phyloP scores from a whole-genome alignment of 495 filamentous ascomycete genomes.

The Xylaria telfairii region DNA sequence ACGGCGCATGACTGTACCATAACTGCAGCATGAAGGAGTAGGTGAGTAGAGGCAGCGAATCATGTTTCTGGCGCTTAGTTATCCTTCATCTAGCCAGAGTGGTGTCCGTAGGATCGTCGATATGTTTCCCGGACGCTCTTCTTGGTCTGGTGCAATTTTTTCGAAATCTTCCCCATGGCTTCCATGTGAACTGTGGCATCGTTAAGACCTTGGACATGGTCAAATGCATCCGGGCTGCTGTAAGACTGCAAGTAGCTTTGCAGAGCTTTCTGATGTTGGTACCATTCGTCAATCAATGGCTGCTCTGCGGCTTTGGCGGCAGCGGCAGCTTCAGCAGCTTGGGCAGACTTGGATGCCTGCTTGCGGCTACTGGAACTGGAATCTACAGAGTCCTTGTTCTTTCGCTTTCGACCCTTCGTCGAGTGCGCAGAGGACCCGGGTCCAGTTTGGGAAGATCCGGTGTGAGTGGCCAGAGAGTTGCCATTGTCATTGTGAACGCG shows the following conservation, averaged over 20 bases:
- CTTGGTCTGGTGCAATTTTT: slow-evolving; percentile 37
- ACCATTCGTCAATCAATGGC: slow-evolving; percentile 52
- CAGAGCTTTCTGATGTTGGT: slow-evolving; percentile 54
- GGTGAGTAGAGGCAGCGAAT: not conserved
- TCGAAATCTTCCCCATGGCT: slow-evolving; percentile 51
- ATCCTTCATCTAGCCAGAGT: slow-evolving; percentile 39
- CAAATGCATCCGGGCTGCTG: slow-evolving; percentile 52
- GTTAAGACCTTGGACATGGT: slow-evolving; percentile 49
- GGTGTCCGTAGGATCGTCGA: slow-evolving; percentile 40
- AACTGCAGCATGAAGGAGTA: slow-evolving; percentile 16
- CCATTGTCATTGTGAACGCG: slow-evolving; percentile 83
- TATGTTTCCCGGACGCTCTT: slow-evolving; percentile 37
- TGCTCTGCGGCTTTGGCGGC: slow-evolving; percentile 39
- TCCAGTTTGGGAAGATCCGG: slow-evolving; percentile 43
- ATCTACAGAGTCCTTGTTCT: slow-evolving; percentile 53
- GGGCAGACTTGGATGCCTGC: slow-evolving; percentile 42
- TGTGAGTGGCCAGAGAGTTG: slow-evolving; percentile 40
- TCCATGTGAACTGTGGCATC: slow-evolving; percentile 52
- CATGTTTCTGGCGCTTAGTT: slow-evolving; percentile 1
- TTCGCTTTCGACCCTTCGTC: slow-evolving; percentile 56
- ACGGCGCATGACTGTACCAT: slow-evolving; percentile 22
- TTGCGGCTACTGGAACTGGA: slow-evolving; percentile 53
- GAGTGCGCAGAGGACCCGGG: slow-evolving; percentile 39
- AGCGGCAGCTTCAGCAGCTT: slow-evolving; percentile 37
- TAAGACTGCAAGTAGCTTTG: slow-evolving; percentile 49